Percentiles rank a stretch among this genome's conserved stretches.
Conservation (phyloP, 1,139 yeast species). For the Debaryomycetaceae sp. region DNA sequence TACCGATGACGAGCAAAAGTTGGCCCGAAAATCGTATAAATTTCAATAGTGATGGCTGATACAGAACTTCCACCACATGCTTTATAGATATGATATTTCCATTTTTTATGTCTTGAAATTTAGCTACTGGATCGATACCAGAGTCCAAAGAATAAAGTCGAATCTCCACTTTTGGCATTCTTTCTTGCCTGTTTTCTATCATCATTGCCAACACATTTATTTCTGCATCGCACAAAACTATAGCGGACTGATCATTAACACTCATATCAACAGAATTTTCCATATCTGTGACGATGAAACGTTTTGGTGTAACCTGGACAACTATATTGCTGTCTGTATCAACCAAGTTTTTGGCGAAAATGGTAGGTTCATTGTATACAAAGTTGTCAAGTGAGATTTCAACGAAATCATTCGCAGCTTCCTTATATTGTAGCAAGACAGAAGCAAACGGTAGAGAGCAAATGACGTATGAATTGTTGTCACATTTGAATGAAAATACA, state of each 20-base stretch:
- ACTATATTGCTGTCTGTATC: neutral
- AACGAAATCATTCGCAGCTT: constrained; percentile 6
- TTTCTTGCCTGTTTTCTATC: neutral
- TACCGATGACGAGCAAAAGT: constrained; percentile 14
- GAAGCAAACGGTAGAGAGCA: constrained; percentile 40
- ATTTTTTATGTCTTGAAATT: neutral
- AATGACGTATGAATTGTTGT: constrained; percentile 21
- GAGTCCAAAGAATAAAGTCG: constrained; percentile 2
- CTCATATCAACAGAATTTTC: neutral
- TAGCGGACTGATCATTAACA: neutral
- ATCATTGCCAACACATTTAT: neutral
- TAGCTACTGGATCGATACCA: constrained; percentile 1
- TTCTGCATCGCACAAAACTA: neutral
- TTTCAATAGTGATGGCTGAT: constrained; percentile 19
- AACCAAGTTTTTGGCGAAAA: neutral
- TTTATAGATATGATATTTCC: constrained; percentile 4
- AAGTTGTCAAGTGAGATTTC: neutral
- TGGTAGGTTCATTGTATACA: neutral
- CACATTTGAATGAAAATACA: constrained; percentile 15
- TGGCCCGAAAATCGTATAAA: constrained; percentile 4
- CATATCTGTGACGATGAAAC: neutral
- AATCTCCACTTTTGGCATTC: neutral
- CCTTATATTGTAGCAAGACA: constrained; percentile 28
- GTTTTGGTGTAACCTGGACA: neutral
- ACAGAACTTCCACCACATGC: constrained; percentile 4